Conservation (phyloP, 495 filamentous ascomycete genomes). For the Clavariopsis aquatica region DNA sequence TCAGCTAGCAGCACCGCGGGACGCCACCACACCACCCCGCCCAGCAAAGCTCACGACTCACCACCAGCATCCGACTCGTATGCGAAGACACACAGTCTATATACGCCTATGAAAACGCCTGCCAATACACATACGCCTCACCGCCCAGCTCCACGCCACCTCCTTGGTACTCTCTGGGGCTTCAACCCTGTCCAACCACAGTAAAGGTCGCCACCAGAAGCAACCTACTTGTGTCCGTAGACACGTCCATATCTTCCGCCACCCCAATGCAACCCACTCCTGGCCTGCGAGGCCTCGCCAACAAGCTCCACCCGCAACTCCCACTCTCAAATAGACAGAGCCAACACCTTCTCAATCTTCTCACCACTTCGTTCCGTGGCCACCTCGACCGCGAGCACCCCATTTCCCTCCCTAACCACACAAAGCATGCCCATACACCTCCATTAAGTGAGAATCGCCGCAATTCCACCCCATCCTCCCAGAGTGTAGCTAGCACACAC, state of each 20-base stretch:
- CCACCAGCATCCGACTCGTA: background rate
- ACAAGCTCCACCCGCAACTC: constrained; percentile 68
- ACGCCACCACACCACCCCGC: background rate
- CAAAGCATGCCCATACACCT: constrained; percentile 12
- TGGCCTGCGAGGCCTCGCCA: constrained; percentile 33
- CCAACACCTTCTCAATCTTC: constrained; percentile 64
- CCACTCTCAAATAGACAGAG: constrained; percentile 66
- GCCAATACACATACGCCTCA: background rate
- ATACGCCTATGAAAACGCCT: too few species aligned
- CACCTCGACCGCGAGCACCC: constrained; percentile 69
- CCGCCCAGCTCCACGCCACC: constrained; percentile 9
- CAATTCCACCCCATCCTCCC: constrained; percentile 26
- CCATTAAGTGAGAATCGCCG: background rate
- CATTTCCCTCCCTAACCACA: background rate
- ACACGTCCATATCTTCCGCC: too few species aligned
- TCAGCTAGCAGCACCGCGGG: background rate
- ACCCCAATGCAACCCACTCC: constrained; percentile 35
- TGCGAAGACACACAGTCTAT: too few species aligned
- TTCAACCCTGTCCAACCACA: too few species aligned
- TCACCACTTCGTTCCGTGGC: constrained; percentile 75
- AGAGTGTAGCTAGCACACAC: constrained; percentile 53
- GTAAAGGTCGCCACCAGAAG: too few species aligned
- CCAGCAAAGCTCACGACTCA: background rate
- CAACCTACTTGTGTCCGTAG: too few species aligned
- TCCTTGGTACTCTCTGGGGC: too few species aligned